Percentiles rank a stretch among this genome's conserved stretches.
Evolutionary conservation across 2,329 filamentous ascomycete species (phyloP).

Genomic region (Ambrosiella xylebori): DNA sequence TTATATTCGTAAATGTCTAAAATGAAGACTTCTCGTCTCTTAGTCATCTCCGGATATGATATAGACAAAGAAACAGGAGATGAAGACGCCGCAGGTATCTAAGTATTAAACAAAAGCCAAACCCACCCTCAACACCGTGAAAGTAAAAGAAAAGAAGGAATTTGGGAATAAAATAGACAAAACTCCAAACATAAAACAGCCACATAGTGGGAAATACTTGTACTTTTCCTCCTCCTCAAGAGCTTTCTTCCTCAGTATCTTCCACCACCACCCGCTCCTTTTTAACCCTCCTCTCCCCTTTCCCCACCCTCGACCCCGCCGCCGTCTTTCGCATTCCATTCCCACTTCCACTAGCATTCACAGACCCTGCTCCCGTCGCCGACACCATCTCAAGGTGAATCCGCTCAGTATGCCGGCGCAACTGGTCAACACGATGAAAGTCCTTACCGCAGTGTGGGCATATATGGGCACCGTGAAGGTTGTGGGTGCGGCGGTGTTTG

Average conservation of each 20-base stretch:
- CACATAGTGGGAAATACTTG: not conserved
- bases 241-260: not conserved
- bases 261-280: not conserved
- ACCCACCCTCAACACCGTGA: not conserved
- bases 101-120: not conserved
- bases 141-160: not conserved
- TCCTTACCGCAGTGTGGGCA: constrained; percentile 38
- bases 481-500: constrained; percentile 47
- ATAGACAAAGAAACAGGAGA: not conserved
- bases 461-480: constrained; percentile 31
- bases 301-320: not conserved
- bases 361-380: not conserved
- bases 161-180: not conserved
- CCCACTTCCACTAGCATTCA: not conserved
- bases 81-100: not conserved
- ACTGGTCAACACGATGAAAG: constrained; percentile 43
- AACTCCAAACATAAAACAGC: not conserved
- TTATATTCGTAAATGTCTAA: not conserved
- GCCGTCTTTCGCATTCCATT: not conserved
- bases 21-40: not conserved
- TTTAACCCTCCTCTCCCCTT: constrained; percentile 1
- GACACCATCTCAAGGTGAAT: constrained; percentile 14
- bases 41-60: not conserved
- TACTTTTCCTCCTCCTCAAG: not conserved
- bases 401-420: constrained; percentile 31